Evolutionary conservation across 2,329 filamentous ascomycete genomes (phyloP).

Genomic region (Trichophyton simii): DNA sequence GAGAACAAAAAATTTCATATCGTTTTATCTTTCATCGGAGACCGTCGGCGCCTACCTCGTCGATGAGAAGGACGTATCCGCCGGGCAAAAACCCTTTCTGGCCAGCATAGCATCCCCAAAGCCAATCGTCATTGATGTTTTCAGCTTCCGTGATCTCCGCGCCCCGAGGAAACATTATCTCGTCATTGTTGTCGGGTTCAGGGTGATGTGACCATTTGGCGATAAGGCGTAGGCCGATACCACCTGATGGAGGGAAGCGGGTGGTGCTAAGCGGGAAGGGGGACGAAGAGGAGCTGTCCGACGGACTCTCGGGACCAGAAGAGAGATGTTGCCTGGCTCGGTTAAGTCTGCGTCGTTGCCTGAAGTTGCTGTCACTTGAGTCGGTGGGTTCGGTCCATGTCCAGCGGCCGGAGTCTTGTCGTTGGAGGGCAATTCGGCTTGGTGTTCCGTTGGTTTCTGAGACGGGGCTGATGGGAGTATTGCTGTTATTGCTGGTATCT

Average conservation of each 20-base stretch:
- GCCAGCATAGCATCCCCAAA: conserved; percentile 73
- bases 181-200: conserved; percentile 44
- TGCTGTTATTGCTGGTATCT: conserved; percentile 9
- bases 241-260: conserved; percentile 62
- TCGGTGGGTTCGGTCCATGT: conserved; percentile 28
- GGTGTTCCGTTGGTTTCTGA: conserved; percentile 16
- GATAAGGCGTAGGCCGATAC: conserved; percentile 49
- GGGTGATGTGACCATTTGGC: conserved; percentile 74
- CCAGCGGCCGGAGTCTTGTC: conserved; percentile 25
- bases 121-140: conserved; percentile 87
- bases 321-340: background rate
- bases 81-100: conserved; percentile 67
- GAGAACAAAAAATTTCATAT: background rate
- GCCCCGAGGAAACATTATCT: conserved; percentile 70
- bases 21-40: background rate
- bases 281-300: conserved; percentile 4
- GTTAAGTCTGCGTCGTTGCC: conserved; percentile 11
- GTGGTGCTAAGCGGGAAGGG: background rate
- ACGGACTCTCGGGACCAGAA: background rate
- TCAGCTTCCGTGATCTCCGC: conserved; percentile 74
- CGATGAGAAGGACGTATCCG: conserved; percentile 52
- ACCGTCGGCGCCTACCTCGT: conserved; percentile 17
- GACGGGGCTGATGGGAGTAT: conserved; percentile 19
- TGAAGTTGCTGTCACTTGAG: conserved; percentile 8
- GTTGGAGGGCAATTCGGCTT: background rate